Percentiles rank a stretch among this genome's conserved stretches.
phyloP scores from a whole-genome alignment of 208 protist genomes.

The Leptomonas pyrrhocoris region DNA sequence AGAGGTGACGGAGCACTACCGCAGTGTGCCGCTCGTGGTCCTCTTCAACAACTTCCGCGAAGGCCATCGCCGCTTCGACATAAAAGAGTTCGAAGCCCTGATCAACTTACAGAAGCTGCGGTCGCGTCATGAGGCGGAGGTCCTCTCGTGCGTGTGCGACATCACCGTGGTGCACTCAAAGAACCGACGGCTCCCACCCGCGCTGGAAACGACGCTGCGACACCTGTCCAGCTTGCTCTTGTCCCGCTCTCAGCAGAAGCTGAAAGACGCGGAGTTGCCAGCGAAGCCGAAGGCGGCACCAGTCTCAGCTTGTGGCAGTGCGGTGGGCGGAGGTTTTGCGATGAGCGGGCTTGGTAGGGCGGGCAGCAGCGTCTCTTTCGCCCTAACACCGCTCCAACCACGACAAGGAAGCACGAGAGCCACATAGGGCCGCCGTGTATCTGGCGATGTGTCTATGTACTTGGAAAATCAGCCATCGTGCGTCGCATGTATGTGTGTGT shows the following conservation, averaged over 20 bases:
- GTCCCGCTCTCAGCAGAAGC: constrained; percentile 4
- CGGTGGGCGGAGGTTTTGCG: constrained; percentile 3
- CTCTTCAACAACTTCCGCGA: constrained; percentile 86
- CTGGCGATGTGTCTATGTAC: too few relatives aligned
- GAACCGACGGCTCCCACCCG: constrained; percentile 41
- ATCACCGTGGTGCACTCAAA: constrained; percentile 67
- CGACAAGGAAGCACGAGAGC: constrained; percentile 13
- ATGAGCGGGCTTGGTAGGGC: constrained; percentile 8
- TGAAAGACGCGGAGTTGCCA: constrained; percentile 3
- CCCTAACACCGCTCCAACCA: constrained; percentile 8
- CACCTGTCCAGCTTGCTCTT: constrained; percentile 54
- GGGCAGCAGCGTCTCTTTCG: constrained; percentile 7
- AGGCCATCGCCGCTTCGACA: constrained; percentile 36
- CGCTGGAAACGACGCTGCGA: constrained; percentile 46
- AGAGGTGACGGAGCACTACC: constrained; percentile 57
- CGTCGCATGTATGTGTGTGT: too few relatives aligned
- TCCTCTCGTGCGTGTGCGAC: constrained; percentile 76
- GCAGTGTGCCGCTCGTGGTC: constrained; percentile 61
- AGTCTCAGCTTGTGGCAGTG: constrained; percentile 1
- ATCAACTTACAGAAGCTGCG: constrained; percentile 59
- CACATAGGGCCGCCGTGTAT: neutral
- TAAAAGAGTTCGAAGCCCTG: constrained; percentile 41
- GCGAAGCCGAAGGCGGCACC: constrained; percentile 30
- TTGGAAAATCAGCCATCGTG: too few relatives aligned
- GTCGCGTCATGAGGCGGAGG: constrained; percentile 31